phyloP scores from a whole-genome alignment of 208 protist species.

The Angomonas ambiguus region DNA sequence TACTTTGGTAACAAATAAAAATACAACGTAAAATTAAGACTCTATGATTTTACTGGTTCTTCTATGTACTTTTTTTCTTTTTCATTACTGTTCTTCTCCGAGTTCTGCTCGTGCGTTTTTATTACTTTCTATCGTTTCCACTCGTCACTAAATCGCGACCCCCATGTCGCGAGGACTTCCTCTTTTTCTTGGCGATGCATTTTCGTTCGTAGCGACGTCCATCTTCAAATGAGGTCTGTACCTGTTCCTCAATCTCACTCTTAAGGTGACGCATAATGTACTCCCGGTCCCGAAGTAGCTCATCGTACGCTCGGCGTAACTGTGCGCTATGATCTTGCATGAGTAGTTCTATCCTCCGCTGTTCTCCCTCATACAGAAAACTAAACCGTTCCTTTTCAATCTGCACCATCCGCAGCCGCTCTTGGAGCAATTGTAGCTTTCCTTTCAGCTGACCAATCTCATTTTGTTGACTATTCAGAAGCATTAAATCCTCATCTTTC shows the following conservation, averaged over 20 bases:
- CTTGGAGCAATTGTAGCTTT: slow-evolving; percentile 33
- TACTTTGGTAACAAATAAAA: not conserved
- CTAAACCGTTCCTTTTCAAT: slow-evolving; percentile 46
- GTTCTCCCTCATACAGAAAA: slow-evolving; percentile 51
- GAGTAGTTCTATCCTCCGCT: slow-evolving; percentile 53
- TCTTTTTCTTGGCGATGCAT: not conserved
- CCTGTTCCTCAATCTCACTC: slow-evolving; percentile 67
- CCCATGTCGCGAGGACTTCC: not conserved
- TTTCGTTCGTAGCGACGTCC: slow-evolving; percentile 50
- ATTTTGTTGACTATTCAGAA: slow-evolving; percentile 42
- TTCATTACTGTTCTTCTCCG: not conserved
- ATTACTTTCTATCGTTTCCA: not conserved
- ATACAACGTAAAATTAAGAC: not conserved
- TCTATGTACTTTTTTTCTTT: not conserved
- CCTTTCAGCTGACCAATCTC: slow-evolving; percentile 37
- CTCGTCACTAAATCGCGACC: not conserved
- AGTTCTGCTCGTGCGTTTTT: not conserved
- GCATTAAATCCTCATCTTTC: slow-evolving; percentile 46
- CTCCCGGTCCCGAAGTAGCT: slow-evolving; percentile 66
- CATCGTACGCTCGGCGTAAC: slow-evolving; percentile 66
- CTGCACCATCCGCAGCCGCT: slow-evolving; percentile 39
- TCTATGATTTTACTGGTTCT: not conserved
- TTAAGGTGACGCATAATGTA: slow-evolving; percentile 54
- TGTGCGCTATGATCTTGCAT: slow-evolving; percentile 56
- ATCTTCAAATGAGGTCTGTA: slow-evolving; percentile 66